Evolutionary conservation across 2,329 filamentous ascomycete species (phyloP), one percentile per base, ranked within the genome.

Genomic region (Curvularia sp.): DNA sequence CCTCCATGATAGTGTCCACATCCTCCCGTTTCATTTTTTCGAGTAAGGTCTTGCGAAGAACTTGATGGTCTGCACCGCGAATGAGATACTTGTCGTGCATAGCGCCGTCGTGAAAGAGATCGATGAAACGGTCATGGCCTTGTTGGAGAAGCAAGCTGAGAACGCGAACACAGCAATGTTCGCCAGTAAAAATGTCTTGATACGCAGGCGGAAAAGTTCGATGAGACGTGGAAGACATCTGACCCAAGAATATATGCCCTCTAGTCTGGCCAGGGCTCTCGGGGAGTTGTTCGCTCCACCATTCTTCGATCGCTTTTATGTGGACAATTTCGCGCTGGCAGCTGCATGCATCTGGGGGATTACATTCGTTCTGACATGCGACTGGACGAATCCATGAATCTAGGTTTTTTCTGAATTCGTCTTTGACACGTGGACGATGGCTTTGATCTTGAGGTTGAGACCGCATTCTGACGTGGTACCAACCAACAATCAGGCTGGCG

Each of bases 401-500:
- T 8, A 47, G 22, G 9, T 22, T n/a, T 26, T 31, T 0, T 7
- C 5, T 47, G 28, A 47, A 47, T 30, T 47, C 44, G 20, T 47
- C 28, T 5, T 50, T 38, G 13, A n/a, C 49, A 5, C 20, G 53
- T 13, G 15, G 18, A 10, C 47, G 35, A 13, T 61, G 9, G 8
- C 18, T 47, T 5, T 22, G 31, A 15, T 60, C 7, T 26, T 46
- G 3, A 48, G 28, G 6, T 47, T 30, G 10, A 10, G n/a, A 12
- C n/a, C 7, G 12, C 52, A 57, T 59, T 28, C 4, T 50, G 44
- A 59, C 44, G 57, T 57, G 60, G 53, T 54, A 31, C 51, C 51
- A 54, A 48, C 46, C 49, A 50, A 26, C 18, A 0, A 49, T 41
- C 56, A 61, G 55, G 51, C 47, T 58, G 44, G 48, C 39, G 9